Conservation (phyloP, 2,329 filamentous ascomycete species). For the Colletotrichum zoysiae region DNA sequence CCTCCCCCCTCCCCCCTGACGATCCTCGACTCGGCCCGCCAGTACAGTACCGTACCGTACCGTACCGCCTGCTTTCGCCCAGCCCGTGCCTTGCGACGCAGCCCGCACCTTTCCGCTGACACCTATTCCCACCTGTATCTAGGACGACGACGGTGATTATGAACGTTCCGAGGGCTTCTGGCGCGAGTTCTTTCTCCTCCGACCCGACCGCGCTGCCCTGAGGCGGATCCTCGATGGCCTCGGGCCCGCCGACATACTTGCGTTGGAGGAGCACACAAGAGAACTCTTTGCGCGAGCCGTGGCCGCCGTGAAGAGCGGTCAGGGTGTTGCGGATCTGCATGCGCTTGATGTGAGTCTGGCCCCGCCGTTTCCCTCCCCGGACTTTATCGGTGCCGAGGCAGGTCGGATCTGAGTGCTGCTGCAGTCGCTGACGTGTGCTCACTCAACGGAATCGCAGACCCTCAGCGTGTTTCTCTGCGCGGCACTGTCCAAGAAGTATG, state of each 20-base stretch:
- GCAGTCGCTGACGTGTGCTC: not conserved
- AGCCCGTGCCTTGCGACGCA: not conserved
- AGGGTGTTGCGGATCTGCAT: conserved; percentile 76
- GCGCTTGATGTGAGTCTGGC: conserved; percentile 81
- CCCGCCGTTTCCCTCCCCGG: not conserved
- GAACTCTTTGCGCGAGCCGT: conserved; percentile 84
- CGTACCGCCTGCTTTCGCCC: not conserved
- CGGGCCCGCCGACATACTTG: conserved; percentile 79
- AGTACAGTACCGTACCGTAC: too few relatives aligned
- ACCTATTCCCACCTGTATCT: not conserved
- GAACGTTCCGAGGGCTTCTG: conserved; percentile 92
- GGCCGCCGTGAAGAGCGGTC: conserved; percentile 72
- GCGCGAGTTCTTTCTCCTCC: conserved; percentile 93
- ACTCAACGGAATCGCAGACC: conserved; percentile 69
- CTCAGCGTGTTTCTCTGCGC: conserved; percentile 88
- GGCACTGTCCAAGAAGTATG: conserved; percentile 89
- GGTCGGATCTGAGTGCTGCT: not conserved
- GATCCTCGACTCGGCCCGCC: not conserved
- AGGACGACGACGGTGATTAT: conserved; percentile 71
- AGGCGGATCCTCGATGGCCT: conserved; percentile 77
- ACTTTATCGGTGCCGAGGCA: not conserved
- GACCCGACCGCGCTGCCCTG: conserved; percentile 79
- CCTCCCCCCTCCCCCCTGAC: not conserved
- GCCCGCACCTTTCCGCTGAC: not conserved
- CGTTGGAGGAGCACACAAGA: conserved; percentile 81